These are phyloP conservation scores for Boletales sp. DNA, from an alignment of 768 basidiomycete genomes.

Conservation along the genomic window DNA sequence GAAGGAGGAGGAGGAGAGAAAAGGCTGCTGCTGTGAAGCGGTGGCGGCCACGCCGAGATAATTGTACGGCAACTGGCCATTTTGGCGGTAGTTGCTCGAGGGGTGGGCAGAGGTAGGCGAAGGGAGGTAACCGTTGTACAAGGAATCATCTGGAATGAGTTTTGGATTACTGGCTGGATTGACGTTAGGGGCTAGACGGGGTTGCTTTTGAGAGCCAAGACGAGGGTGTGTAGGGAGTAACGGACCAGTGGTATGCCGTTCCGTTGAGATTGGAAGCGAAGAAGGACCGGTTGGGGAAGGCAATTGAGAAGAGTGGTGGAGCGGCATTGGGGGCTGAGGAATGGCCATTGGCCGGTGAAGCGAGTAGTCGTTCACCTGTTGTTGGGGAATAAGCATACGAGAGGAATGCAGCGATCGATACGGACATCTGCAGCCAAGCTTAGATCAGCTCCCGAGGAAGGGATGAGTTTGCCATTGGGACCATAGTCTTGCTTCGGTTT, in stretches of 20 bases:
- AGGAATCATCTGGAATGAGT: conserved; percentile 24
- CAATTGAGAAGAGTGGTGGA: conserved; percentile 27
- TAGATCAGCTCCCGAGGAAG: conserved; percentile 16
- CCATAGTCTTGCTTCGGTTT: conserved; percentile 31
- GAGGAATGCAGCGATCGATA: neutral
- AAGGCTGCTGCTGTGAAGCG: conserved; percentile 20
- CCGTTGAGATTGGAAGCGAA: conserved; percentile 33
- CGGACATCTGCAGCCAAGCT: conserved; percentile 25
- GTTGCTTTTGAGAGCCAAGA: conserved; percentile 26
- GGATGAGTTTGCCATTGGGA: conserved; percentile 15
- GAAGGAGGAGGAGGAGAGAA: conserved; percentile 23
- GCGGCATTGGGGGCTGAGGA: conserved; percentile 32
- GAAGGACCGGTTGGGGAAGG: conserved; percentile 16
- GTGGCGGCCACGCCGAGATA: conserved; percentile 19
- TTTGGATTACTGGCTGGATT: conserved; percentile 21
- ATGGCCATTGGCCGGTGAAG: conserved; percentile 30
- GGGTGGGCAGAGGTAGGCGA: conserved; percentile 29
- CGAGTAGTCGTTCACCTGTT: conserved; percentile 27
- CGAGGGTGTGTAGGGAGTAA: conserved; percentile 26
- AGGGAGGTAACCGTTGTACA: conserved; percentile 31
- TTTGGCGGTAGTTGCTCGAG: conserved; percentile 26
- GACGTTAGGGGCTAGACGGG: conserved; percentile 26
- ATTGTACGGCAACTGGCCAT: conserved; percentile 23
- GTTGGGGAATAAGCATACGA: conserved; percentile 4
- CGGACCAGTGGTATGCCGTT: conserved; percentile 32